Evolutionary conservation across 176 grass and related monocot genomes (phyloP), one percentile per base, ranked within the genome.

Genomic region (Musa beccarii): DNA sequence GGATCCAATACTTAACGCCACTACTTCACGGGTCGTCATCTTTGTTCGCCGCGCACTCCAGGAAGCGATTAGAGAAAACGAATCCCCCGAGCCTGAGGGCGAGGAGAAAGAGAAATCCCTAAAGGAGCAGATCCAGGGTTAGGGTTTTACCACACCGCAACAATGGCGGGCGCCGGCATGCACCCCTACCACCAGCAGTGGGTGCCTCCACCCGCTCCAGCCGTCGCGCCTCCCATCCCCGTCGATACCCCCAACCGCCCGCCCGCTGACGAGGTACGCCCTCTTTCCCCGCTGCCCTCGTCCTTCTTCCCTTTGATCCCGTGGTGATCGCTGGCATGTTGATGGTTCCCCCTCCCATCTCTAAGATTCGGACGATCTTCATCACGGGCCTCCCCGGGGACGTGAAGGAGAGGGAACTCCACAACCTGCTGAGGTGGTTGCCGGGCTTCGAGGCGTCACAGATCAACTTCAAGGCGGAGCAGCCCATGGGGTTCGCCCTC

Each of bases 401-500:
- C 90, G 96, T 99, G 51, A 99, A 99, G 86, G 96, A 99, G 76
- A 80, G 96, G 84, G 96, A 99, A 85, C 84, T 99, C 9, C 91
- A 99, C 63, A 99, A 99, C 74, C 81, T 99, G 52, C 81, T 99
- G 76, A 87, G 96, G 78, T 99, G 96, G 96, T 84, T 99, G 23
- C 91, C 96, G 53, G 96, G 96, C 1, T 99, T 99, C 55, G 96
- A 99, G 77, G 96, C 96, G 54, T 89, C 96, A 7, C 96, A 99
- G 83, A 87, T 99, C 82, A 99, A 92, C 82, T 89, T 92, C 77
- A 99, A 99, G 82, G 89, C 86, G 11, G 96, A 99, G 59, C 89
- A 95, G 56, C 96, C 96, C 64, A 95, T 95, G 96, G 96, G 96
- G 5, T 99, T 99, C 79, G 96, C 96, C 29, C 96, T 99, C 79